These are phyloP conservation scores for Xylaria scruposa DNA, from an alignment of 495 filamentous ascomycete species.

Conservation along the genomic window DNA sequence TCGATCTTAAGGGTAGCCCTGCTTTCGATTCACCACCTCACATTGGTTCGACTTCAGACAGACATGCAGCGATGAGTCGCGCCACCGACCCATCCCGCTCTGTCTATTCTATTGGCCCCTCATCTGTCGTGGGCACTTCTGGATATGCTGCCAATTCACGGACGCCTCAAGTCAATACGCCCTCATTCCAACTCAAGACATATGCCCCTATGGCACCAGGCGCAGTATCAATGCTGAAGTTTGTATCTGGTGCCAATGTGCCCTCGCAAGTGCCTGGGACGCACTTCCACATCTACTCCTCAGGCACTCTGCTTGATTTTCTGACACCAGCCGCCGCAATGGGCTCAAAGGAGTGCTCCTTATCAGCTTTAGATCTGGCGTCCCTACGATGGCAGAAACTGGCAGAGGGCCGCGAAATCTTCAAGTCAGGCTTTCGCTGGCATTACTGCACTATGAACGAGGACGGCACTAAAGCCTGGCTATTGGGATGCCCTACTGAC, in stretches of 20 bases:
- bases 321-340: conserved; percentile 90
- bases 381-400: conserved; percentile 91
- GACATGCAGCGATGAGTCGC: conserved; percentile 42
- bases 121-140: conserved; percentile 61
- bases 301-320: conserved; percentile 89
- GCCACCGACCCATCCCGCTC: conserved; percentile 51
- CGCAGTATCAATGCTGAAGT: conserved; percentile 86
- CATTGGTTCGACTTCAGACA: conserved; percentile 68
- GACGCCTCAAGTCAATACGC: conserved; percentile 79
- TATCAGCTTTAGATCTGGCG: conserved; percentile 85
- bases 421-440: conserved; percentile 87
- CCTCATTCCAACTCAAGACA: conserved; percentile 70
- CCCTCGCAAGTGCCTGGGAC: conserved; percentile 87
- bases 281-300: conserved; percentile 94
- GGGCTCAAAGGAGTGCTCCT: conserved; percentile 79
- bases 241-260: conserved; percentile 85
- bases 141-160: conserved; percentile 90
- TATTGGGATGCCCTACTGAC: conserved; percentile 89
- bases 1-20: conserved; percentile 89
- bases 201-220: conserved; percentile 76
- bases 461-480: conserved; percentile 92
- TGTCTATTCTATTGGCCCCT: conserved; percentile 45
- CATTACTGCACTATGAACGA: conserved; percentile 96
- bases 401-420: conserved; percentile 91
- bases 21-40: conserved; percentile 77